Base-by-base conservation (phyloP, 2,329 filamentous ascomycete genomes). In the Alternaria novae-zelandiae region DNA sequence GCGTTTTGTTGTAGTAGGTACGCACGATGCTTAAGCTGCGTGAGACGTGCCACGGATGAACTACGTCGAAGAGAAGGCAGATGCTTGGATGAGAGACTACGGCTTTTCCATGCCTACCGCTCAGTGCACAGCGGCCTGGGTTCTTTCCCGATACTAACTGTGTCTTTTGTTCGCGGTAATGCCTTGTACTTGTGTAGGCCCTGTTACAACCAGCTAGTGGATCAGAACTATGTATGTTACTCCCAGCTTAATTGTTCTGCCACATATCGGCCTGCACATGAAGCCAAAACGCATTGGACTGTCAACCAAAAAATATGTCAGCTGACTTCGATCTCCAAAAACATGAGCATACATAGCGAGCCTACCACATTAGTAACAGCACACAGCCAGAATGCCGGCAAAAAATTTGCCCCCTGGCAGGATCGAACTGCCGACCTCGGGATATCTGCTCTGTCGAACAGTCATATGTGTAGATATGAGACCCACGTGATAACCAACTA, bases 401-500 rank as follows among this genome's bases (percentile, higher is more conserved):
- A 61, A 65, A 62, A 54, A 15, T 8, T 2, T 69, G 67, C 64
- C 67, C 68, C 70, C 65, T 70, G 66, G 69, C 69, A 73, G 70
- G 71, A 65, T 73, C 70, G 70, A 73, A 73, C 70, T 73, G 69
- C 69, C 66, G 70, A 64, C 70, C 70, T 73, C 71, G 69, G 70
- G 70, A 73, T 73, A 54, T 68, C 70, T 70, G 53, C 63, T 61
- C 53, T 66, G 65, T 8, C 6, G 64, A 71, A 59, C 50, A 73
- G 66, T 71, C 70, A 73, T 71, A 70, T 43, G 46, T 71, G 63
- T 54, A 55, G 57, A 68, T 73, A 73, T 73, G 70, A 73, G 70
- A 73, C 70, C 70, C 69, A 73, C 70, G 70, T 73, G 70, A 73
- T 73, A 73, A 73, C 70, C 70, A 66, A 71, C 70, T 73, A 73